A percentile compares a stretch with the other conserved stretches of the same genome.
These are phyloP conservation scores for Fusarium proliferatum DNA, from an alignment of 2,329 filamentous ascomycete genomes.

Conservation along the genomic window DNA sequence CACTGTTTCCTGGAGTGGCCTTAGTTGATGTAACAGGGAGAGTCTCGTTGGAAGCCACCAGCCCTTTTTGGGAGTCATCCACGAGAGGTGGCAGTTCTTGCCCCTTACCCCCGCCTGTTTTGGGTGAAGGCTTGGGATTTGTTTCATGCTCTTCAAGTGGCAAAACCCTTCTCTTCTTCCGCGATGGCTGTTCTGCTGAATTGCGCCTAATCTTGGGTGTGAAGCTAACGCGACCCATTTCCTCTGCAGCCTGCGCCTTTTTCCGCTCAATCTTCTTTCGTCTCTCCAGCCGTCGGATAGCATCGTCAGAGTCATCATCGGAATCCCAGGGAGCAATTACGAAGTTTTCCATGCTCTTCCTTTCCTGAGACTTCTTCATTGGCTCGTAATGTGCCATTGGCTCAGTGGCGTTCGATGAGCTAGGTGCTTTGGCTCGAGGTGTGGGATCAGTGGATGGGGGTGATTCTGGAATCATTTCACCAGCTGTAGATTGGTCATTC, in stretches of 20 bases:
- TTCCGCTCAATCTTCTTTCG: conserved; percentile 52
- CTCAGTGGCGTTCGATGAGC: conserved; percentile 40
- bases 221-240: conserved; percentile 56
- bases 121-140: not conserved
- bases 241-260: conserved; percentile 53
- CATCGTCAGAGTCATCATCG: conserved; percentile 52
- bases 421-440: conserved; percentile 36
- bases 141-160: not conserved
- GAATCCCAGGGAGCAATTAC: conserved; percentile 41
- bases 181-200: conserved; percentile 37
- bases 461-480: conserved; percentile 53
- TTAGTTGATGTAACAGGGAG: conserved; percentile 47
- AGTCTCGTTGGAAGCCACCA: conserved; percentile 41
- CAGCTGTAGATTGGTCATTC: conserved; percentile 40
- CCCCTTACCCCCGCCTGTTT: conserved; percentile 3
- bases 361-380: conserved; percentile 59
- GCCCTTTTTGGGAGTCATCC: conserved; percentile 42
- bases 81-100: conserved; percentile 35
- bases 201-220: conserved; percentile 37
- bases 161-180: conserved; percentile 45
- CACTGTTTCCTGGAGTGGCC: conserved; percentile 47
- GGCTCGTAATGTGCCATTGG: conserved; percentile 58
- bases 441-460: conserved; percentile 45
- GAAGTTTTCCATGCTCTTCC: conserved; percentile 46
- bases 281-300: conserved; percentile 49